Base-by-base conservation (phyloP, 2,329 filamentous ascomycete species). In the Diaporthe sp. region DNA sequence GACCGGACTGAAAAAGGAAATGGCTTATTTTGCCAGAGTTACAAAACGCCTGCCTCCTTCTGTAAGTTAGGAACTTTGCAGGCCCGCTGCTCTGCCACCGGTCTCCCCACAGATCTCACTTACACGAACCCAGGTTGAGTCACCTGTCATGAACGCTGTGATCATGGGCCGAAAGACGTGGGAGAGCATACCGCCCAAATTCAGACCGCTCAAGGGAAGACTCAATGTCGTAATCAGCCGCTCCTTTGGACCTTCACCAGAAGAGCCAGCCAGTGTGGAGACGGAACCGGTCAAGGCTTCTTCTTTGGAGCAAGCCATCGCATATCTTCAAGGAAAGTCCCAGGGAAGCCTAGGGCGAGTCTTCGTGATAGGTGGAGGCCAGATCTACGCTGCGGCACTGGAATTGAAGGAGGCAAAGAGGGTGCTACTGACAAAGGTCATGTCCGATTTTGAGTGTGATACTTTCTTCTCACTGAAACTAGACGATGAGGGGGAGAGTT, bases 131-230 rank as follows among this genome's bases (percentile, higher is more conserved):
- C 66, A 85, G 83, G 76, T 80, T 5, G 79, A 83, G 2, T 74
- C 83, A 10, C 77, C 81, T 0, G 78, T 85, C 55, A 74, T 85
- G 77, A 96, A 96, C 83, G 94, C 94, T 25, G 94, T 98, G 69
- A 93, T 99, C 78, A 99, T 99, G 97, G 97, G 97, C 75, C 94
- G 97, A 81, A 98, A 97, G 84, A 99, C 97, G 0, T 99, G 96
- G 93, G 95, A 97, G 70, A 95, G 92, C 77, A 96, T 99, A 75
- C 96, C 97, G 2, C 81, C 87, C 9, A 89, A 88, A 69, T 95
- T 97, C 82, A 89, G 95, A 3, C 97, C 97, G 25, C 88, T 99
- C 45, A 92, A 91, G 76, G 93, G 92, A 76, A 88, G 97, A 13
- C 86, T 95, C 68, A 98, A 98, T 83, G 90, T 98, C 54, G 90